Base-by-base conservation (phyloP, 352 stramenopile genomes). In the Phytophthora pisi region DNA sequence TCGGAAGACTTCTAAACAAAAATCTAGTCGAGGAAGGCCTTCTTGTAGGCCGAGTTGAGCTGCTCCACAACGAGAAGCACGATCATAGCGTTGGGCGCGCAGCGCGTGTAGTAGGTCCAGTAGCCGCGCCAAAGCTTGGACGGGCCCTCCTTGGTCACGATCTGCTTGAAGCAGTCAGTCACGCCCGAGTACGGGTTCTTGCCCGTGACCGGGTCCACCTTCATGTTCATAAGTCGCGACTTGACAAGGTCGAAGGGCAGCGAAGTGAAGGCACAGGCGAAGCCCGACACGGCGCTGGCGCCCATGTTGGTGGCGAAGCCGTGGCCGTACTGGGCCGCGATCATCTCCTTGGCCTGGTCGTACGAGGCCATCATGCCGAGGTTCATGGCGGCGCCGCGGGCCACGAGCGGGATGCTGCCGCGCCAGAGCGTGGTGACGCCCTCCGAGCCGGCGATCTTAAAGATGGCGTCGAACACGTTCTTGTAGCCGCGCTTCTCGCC, bases 321-420 rank as follows among this genome's bases (percentile, higher is more conserved):
- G 51, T 78, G 68, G 63, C 88, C 86, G 60, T 91, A 93, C 54
- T 81, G 59, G 28, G 80, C 68, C 47, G 85, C 66, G 55, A 97
- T 82, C 59, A 88, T 71, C 75, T 98, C 92, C 78, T 99, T 99
- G 23, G 97, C 95, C 83, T 99, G 96, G 84, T 99, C 98, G 77
- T 99, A 99, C 67, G 94, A 99, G 16, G 97, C 97, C 86, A 99
- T 95, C 98, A 99, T 99, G 57, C 97, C 97, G n/a, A 99, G 94
- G 82, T 99, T 99, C 96, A 99, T 99, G 58, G 96, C 88, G 60
- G 99, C 98, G 28, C 97, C 98, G 70, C 98, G 90, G 16, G 98
- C 88, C 46, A 99, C 96, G n/a, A 97, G 89, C 20, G 95, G 95
- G 38, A 96, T 77, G 58, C 86, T 95, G 7, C 95, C 95, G 24